Conservation (phyloP, 73 alveolate species). For the Symbiodinium natans region DNA sequence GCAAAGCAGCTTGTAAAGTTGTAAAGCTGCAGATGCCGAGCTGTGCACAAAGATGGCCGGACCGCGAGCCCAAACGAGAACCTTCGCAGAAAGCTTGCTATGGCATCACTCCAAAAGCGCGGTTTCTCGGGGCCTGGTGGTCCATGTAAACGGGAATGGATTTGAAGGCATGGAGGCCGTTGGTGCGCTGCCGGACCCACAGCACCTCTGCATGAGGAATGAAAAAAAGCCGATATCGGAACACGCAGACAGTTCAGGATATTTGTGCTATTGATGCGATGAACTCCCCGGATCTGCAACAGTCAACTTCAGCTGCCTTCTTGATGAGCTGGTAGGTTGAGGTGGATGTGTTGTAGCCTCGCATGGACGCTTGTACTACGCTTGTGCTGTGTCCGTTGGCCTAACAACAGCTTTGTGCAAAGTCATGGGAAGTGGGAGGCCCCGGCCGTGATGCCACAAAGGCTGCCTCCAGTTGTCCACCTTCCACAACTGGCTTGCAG, state of each 20-base stretch:
- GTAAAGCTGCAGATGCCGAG: neutral
- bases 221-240: too few relatives aligned
- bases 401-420: too few relatives aligned
- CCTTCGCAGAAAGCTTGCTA: neutral
- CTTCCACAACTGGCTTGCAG: neutral
- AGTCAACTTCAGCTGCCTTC: constrained; percentile 24
- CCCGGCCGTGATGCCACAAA: constrained; percentile 76
- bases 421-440: neutral
- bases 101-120: neutral
- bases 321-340: constrained; percentile 74
- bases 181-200: constrained; percentile 86
- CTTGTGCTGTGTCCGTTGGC: too few relatives aligned
- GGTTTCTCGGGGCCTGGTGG: constrained; percentile 37
- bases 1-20: too few relatives aligned
- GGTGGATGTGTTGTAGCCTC: constrained; percentile 83
- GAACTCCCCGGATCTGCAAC: neutral
- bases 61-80: constrained; percentile 79
- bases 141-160: constrained; percentile 91
- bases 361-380: neutral
- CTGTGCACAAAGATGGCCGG: constrained; percentile 58
- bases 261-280: too few relatives aligned
- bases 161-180: constrained; percentile 89
- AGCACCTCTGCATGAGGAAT: constrained; percentile 71
- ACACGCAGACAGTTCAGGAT: too few relatives aligned
- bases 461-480: constrained; percentile 93